Conservation (phyloP, 2,329 filamentous ascomycete genomes). For the Stagonosporopsis chrysanthemi region DNA sequence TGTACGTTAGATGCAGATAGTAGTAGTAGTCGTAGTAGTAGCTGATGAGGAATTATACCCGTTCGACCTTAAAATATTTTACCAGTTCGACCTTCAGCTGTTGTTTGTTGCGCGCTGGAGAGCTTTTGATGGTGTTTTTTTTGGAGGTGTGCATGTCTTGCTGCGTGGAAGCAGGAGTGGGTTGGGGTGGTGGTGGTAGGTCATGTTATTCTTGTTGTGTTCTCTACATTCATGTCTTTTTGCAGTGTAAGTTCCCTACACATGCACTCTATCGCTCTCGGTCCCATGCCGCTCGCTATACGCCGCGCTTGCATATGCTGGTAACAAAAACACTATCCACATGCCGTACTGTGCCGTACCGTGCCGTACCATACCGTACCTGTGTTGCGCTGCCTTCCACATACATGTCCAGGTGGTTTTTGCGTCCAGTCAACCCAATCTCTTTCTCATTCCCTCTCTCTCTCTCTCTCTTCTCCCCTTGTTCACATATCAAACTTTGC, state of each 20-base stretch:
- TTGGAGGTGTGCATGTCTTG: neutral
- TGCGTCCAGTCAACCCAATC: no score
- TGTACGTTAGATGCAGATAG: neutral
- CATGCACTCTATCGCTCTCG: no score
- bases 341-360: neutral
- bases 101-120: neutral
- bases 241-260: no score
- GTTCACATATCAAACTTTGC: slow-evolving; percentile 33
- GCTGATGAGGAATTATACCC: slow-evolving; percentile 13
- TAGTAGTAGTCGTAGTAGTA: slow-evolving; percentile 5
- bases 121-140: neutral
- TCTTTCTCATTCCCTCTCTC: neutral
- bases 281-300: neutral
- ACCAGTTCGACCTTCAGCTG: slow-evolving; percentile 4
- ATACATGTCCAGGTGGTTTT: no score
- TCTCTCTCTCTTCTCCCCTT: neutral
- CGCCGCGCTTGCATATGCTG: slow-evolving; percentile 4
- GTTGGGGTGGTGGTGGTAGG: no score
- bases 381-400: no score
- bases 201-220: no score
- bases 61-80: slow-evolving; percentile 3
- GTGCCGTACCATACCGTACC: no score
- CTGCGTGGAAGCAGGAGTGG: no score
- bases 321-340: neutral
- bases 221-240: no score